Conservation (phyloP, 331 rosid genomes). For the Pyracantha coccinea region DNA sequence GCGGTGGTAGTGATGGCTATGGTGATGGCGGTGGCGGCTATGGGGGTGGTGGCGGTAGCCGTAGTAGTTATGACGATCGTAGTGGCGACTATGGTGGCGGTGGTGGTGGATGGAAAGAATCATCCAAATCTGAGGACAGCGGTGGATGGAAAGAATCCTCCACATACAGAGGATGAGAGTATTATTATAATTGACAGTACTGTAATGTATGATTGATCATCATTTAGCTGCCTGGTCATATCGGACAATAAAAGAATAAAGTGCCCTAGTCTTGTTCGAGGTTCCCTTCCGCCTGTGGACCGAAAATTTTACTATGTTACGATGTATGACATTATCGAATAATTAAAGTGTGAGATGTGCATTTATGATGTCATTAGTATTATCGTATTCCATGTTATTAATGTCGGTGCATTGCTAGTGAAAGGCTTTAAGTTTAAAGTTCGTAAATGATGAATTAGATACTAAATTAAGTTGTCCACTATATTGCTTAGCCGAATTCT, state of each 20-base stretch:
- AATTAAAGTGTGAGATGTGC: too few species aligned
- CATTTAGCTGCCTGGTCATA: not conserved
- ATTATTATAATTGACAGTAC: not conserved
- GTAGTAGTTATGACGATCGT: too few species aligned
- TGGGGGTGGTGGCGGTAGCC: not conserved
- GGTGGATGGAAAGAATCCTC: conserved; percentile 50
- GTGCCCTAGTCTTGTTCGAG: not conserved
- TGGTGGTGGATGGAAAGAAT: not conserved
- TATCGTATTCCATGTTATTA: too few species aligned
- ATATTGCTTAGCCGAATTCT: too few species aligned
- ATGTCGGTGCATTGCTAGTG: too few species aligned
- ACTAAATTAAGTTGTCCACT: too few species aligned
- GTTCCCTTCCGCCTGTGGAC: not conserved
- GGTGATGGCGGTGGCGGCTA: not conserved
- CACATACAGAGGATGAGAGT: not conserved
- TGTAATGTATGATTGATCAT: not conserved
- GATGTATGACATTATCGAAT: too few species aligned
- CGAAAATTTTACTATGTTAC: too few species aligned
- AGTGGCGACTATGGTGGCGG: not conserved
- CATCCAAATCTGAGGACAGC: conserved; percentile 14
- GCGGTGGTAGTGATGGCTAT: not conserved
- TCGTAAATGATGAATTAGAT: too few species aligned
- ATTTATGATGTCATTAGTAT: too few species aligned
- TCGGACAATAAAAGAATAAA: not conserved
- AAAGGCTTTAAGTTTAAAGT: too few species aligned